phyloP scores from a whole-genome alignment of 495 filamentous ascomycete species.

The Talaromyces stipitatus region DNA sequence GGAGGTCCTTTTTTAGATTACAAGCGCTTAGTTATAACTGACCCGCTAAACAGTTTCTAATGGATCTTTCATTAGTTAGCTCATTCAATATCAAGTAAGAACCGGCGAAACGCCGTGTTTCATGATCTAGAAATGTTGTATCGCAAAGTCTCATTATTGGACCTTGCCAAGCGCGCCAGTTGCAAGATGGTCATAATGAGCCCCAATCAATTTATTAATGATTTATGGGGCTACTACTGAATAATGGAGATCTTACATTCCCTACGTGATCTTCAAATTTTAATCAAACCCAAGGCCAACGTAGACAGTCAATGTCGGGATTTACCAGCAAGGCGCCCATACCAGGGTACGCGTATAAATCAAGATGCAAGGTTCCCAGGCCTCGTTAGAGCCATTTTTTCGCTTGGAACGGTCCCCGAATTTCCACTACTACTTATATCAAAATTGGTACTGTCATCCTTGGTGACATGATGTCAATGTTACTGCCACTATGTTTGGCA shows the following conservation, averaged over 20 bases:
- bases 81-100: background rate
- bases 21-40: too few species aligned
- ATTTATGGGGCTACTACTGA: background rate
- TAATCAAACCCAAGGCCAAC: background rate
- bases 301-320: background rate
- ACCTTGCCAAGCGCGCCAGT: background rate
- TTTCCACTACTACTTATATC: background rate
- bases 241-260: background rate
- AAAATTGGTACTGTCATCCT: background rate
- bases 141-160: background rate
- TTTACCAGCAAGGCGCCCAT: too few species aligned
- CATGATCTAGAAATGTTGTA: background rate
- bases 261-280: background rate
- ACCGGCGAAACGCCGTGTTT: background rate
- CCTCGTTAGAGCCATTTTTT: background rate
- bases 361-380: background rate
- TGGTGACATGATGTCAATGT: background rate
- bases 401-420: background rate
- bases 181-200: background rate
- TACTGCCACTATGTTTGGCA: background rate
- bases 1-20: background rate
- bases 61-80: background rate
- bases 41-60: background rate
- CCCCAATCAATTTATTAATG: background rate
- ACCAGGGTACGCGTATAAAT: background rate